These are phyloP conservation scores for Picocystis salinarum DNA, from an alignment of 139 green algal species.

Conservation along the genomic window DNA sequence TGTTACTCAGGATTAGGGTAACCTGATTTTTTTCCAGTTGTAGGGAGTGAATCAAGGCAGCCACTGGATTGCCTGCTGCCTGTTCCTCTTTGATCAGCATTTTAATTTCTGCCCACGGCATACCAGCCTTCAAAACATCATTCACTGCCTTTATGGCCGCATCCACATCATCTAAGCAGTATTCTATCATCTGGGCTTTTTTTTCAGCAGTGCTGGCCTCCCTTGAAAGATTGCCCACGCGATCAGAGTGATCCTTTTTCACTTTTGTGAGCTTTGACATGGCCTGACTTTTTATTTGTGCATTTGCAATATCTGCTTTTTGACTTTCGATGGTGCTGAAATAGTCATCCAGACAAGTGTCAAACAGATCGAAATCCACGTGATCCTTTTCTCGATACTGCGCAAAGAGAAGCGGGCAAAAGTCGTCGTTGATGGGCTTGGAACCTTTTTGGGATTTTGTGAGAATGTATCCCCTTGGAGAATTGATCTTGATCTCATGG, in stretches of 20 bases:
- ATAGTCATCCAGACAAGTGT: constrained; percentile 77
- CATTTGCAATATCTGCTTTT: constrained; percentile 23
- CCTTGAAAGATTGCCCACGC: constrained; percentile 2
- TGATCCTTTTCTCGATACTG: constrained; percentile 22
- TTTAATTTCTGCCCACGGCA: constrained; percentile 75
- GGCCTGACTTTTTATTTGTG: constrained; percentile 32
- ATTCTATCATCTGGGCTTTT: constrained; percentile 53
- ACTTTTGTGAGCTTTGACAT: constrained; percentile 62
- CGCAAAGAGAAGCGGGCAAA: constrained; percentile 48
- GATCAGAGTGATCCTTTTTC: constrained; percentile 29
- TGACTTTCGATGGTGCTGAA: constrained; percentile 69
- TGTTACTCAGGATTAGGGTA: constrained; percentile 59
- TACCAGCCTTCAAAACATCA: constrained; percentile 51
- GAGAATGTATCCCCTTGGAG: constrained; percentile 28
- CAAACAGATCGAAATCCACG: constrained; percentile 50
- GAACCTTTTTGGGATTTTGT: not conserved
- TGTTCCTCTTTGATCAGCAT: constrained; percentile 27
- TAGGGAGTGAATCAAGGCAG: constrained; percentile 47
- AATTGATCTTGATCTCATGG: constrained; percentile 17
- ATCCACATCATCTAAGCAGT: constrained; percentile 72
- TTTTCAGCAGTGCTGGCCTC: constrained; percentile 8
- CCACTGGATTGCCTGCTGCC: constrained; percentile 74
- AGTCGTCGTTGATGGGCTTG: constrained; percentile 29
- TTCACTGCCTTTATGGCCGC: constrained; percentile 63
- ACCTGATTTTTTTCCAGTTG: constrained; percentile 53